Conservation (phyloP, 73 alveolate species). For the Paramecium sexaurelia region DNA sequence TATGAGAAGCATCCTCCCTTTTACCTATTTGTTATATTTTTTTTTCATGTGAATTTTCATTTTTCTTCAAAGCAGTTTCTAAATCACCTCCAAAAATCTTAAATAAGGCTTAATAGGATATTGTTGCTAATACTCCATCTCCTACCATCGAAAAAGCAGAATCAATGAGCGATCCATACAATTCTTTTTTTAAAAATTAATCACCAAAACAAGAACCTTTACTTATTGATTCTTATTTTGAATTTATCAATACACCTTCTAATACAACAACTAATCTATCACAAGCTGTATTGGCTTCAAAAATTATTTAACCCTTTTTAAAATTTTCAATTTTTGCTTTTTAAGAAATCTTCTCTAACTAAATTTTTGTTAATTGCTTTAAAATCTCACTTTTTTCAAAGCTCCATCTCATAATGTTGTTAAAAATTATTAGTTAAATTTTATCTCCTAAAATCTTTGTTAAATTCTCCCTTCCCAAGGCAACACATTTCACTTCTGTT, state of each 20-base stretch:
- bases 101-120: neutral
- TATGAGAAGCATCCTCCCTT: slow-evolving; percentile 51
- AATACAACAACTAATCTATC: slow-evolving; percentile 60
- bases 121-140: slow-evolving; percentile 40
- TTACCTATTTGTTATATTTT: slow-evolving; percentile 41
- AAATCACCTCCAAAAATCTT: slow-evolving; percentile 62
- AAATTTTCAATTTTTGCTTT: slow-evolving; percentile 63
- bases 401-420: slow-evolving; percentile 71
- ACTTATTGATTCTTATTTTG: neutral
- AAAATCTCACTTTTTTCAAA: slow-evolving; percentile 66
- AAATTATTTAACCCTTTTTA: slow-evolving; percentile 61
- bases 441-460: slow-evolving; percentile 67
- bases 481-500: slow-evolving; percentile 62
- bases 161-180: neutral
- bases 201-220: slow-evolving; percentile 53
- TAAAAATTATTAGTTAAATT: slow-evolving; percentile 61
- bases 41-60: slow-evolving; percentile 64
- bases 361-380: slow-evolving; percentile 59
- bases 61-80: slow-evolving; percentile 53
- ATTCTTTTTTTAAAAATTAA: neutral
- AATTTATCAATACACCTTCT: slow-evolving; percentile 55
- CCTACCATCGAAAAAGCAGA: slow-evolving; percentile 19
- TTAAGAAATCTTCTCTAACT: slow-evolving; percentile 64
- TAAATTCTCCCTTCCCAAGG: slow-evolving; percentile 71
- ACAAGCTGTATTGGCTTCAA: slow-evolving; percentile 48